Evolutionary conservation across 2,329 filamentous ascomycete species (phyloP).

Genomic region (Colletotrichum lini): DNA sequence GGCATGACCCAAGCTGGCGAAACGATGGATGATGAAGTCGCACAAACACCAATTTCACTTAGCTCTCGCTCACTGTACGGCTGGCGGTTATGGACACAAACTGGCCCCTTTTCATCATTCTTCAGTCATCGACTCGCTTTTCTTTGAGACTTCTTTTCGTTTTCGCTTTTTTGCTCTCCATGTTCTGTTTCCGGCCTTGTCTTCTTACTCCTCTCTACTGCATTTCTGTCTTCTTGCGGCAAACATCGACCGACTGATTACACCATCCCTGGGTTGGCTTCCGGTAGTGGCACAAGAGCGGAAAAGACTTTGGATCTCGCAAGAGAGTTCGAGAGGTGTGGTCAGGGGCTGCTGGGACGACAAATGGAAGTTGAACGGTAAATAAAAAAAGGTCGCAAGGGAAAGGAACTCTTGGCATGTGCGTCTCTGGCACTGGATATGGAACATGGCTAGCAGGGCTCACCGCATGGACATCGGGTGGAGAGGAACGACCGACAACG

Average conservation of each 20-base stretch:
- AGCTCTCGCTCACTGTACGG: background rate
- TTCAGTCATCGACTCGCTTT: background rate
- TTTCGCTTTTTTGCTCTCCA: background rate
- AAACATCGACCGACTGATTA: background rate
- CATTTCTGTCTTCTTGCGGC: background rate
- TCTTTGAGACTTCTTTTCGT: background rate
- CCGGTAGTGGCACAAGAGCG: background rate
- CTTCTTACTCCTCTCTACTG: background rate
- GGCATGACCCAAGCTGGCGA: background rate
- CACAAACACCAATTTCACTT: background rate
- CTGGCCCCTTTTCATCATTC: slow-evolving; percentile 3
- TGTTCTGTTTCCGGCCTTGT: background rate
- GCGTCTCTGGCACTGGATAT: background rate
- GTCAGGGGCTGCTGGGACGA: background rate
- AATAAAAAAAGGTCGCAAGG: background rate
- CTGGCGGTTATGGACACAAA: slow-evolving; percentile 7
- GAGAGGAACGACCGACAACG: background rate
- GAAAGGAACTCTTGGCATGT: background rate
- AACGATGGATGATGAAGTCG: background rate
- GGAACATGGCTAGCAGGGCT: slow-evolving; percentile 10
- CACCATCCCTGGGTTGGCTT: background rate
- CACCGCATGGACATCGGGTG: slow-evolving; percentile 1
- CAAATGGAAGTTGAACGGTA: background rate
- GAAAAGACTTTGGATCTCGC: background rate
- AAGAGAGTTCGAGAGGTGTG: background rate